phyloP scores from a whole-genome alignment of 257 asterid genomes.

The Jasminum sambac region DNA sequence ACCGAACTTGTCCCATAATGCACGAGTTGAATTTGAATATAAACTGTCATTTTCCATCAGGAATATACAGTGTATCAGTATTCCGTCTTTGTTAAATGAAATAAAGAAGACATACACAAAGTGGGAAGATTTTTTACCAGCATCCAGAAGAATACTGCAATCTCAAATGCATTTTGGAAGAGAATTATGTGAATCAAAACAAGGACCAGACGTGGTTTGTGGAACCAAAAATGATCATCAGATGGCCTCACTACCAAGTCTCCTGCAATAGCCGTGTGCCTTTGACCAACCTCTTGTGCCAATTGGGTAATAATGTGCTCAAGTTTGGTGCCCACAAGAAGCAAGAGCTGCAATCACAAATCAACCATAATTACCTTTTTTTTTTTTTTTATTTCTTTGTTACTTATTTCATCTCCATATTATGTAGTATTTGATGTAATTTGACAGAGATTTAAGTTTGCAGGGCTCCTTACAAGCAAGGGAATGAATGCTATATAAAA shows the following conservation, averaged over 20 bases:
- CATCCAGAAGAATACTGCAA: constrained; percentile 63
- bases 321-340: constrained; percentile 66
- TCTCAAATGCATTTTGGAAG: constrained; percentile 62
- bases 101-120: background rate
- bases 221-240: constrained; percentile 61
- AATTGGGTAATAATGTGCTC: constrained; percentile 58
- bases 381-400: too few species aligned
- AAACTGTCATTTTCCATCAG: constrained; percentile 31
- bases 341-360: constrained; percentile 49
- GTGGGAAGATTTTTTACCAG: constrained; percentile 26
- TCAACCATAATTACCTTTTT: too few species aligned
- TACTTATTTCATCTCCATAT: background rate
- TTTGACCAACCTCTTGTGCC: constrained; percentile 48
- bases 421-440: background rate
- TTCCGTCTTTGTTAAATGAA: background rate
- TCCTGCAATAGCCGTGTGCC: constrained; percentile 49
- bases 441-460: background rate
- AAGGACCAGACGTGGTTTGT: constrained; percentile 48
- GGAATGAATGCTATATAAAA: constrained; percentile 76
- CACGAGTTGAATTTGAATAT: constrained; percentile 57
- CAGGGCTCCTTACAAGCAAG: constrained; percentile 43
- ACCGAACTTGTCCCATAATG: constrained; percentile 62
- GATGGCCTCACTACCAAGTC: constrained; percentile 49
- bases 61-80: background rate
- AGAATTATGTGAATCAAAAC: constrained; percentile 44